Evolutionary conservation across 495 filamentous ascomycete genomes (phyloP).

Genomic region (Penicillium cataractarum): DNA sequence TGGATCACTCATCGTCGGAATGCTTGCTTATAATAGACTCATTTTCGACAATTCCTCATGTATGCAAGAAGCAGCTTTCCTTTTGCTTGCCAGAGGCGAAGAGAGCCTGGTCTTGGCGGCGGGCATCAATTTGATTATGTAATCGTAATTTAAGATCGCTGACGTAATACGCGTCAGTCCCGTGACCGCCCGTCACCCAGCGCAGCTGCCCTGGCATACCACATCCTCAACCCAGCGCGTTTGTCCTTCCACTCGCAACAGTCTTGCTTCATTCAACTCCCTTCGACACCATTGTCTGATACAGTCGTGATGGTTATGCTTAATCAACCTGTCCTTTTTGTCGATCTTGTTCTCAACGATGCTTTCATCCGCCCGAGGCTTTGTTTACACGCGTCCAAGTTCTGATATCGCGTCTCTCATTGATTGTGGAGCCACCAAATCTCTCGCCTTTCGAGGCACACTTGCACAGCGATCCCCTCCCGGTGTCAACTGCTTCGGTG

Average conservation of each 20-base stretch:
- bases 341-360: conserved; percentile 16
- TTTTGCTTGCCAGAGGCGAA: conserved; percentile 3
- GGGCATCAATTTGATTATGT: conserved; percentile 10
- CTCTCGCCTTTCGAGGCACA: conserved; percentile 37
- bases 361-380: conserved; percentile 28
- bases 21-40: background rate
- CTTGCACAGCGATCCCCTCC: conserved; percentile 40
- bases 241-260: conserved; percentile 26
- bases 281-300: conserved; percentile 1
- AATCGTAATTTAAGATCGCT: background rate
- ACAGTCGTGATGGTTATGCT: background rate
- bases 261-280: conserved; percentile 26
- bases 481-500: conserved; percentile 10
- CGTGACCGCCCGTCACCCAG: conserved; percentile 30
- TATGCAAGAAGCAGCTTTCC: background rate
- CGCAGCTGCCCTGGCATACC: conserved; percentile 3
- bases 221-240: conserved; percentile 12
- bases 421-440: conserved; percentile 28
- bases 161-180: background rate
- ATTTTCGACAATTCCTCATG: background rate
- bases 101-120: conserved; percentile 13
- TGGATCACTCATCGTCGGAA: conserved; percentile 36
- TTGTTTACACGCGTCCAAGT: conserved; percentile 25
- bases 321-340: conserved; percentile 11
- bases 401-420: conserved; percentile 18